Evolutionary conservation across 129 eudicot genomes (phyloP).

Genomic region (Logfia minima): DNA sequence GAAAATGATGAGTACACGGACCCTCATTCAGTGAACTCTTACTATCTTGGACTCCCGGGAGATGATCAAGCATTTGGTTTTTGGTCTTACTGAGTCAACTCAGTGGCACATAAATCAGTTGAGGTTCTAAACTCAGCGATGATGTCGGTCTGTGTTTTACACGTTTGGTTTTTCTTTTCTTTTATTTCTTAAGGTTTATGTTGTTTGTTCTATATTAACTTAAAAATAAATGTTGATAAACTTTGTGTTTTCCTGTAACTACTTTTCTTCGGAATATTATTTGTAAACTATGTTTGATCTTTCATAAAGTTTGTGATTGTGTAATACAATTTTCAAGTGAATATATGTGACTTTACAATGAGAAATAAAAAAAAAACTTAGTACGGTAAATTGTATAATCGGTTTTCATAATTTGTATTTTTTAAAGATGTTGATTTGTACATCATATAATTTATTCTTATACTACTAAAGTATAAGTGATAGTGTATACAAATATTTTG

Average conservation of each 20-base stretch:
- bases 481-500: too few species aligned
- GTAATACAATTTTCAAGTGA: too few species aligned
- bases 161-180: not conserved
- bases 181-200: not conserved
- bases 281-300: slow-evolving; percentile 14
- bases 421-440: too few species aligned
- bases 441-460: too few species aligned
- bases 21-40: slow-evolving; percentile 42
- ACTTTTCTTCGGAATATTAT: not conserved
- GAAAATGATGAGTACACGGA: slow-evolving; percentile 31
- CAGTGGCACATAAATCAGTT: slow-evolving; percentile 30
- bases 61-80: slow-evolving; percentile 67
- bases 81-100: slow-evolving; percentile 66
- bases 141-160: slow-evolving; percentile 16
- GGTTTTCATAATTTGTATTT: too few species aligned
- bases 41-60: slow-evolving; percentile 54
- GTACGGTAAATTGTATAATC: too few species aligned
- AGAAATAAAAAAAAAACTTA: too few species aligned
- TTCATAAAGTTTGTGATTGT: not conserved
- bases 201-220: slow-evolving; percentile 1
- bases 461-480: too few species aligned
- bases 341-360: too few species aligned
- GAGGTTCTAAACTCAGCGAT: slow-evolving; percentile 21
- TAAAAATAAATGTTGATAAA: slow-evolving; percentile 17
- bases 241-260: slow-evolving; percentile 11